Evolutionary conservation across 2,329 filamentous ascomycete species (phyloP).

Genomic region (Lizonia empirigonia): DNA sequence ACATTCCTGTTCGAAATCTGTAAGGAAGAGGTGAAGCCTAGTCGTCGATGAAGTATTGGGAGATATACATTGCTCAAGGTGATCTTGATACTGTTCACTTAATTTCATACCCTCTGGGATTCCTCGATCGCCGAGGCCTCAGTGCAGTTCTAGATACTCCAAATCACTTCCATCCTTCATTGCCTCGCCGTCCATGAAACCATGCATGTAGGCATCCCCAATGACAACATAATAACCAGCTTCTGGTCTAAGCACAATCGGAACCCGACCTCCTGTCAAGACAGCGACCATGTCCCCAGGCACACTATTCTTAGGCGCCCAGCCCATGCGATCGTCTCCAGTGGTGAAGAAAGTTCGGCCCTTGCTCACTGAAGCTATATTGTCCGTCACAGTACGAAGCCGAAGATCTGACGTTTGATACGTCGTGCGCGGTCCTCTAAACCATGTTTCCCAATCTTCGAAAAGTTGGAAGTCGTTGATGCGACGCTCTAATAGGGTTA

Average conservation of each 20-base stretch:
- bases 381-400: constrained; percentile 1
- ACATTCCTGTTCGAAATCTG: constrained; percentile 44
- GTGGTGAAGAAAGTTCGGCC: constrained; percentile 1
- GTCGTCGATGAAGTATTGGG: too few relatives aligned
- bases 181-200: constrained; percentile 12
- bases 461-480: neutral
- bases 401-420: neutral
- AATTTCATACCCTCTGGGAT: too few relatives aligned
- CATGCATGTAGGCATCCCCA: constrained; percentile 9
- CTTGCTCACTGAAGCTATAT: constrained; percentile 6
- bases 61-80: too few relatives aligned
- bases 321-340: neutral
- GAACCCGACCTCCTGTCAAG: constrained; percentile 3
- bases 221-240: neutral
- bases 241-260: neutral
- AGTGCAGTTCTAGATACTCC: neutral
- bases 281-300: neutral
- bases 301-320: constrained; percentile 6
- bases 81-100: neutral
- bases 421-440: constrained; percentile 1
- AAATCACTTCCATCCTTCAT: neutral
- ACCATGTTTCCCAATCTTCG: constrained; percentile 7
- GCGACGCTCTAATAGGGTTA: neutral
- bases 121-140: too few relatives aligned
- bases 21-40: neutral